Evolutionary conservation across 2,329 filamentous ascomycete genomes (phyloP).

Genomic region (Phialophora expanda): DNA sequence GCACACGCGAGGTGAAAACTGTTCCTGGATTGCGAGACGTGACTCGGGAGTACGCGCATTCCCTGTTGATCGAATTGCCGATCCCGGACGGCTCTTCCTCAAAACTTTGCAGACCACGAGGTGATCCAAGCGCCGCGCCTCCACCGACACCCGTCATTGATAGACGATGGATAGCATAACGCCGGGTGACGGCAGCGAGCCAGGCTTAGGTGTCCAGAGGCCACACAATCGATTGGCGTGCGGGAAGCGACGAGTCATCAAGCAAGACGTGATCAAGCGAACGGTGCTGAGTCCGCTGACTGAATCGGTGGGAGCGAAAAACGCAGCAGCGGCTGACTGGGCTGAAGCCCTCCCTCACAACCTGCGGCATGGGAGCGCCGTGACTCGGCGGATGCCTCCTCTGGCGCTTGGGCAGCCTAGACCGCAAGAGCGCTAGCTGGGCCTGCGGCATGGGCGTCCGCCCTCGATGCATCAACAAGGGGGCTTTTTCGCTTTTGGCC

Average conservation of each 20-base stretch:
- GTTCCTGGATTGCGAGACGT: constrained; percentile 1
- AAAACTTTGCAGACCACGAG: constrained; percentile 21
- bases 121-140: constrained; percentile 15
- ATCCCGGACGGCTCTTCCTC: constrained; percentile 7
- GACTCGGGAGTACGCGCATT: not conserved
- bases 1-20: not conserved
- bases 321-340: constrained; percentile 21
- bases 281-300: constrained; percentile 8
- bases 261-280: not conserved
- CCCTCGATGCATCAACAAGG: not conserved
- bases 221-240: constrained; percentile 3
- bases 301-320: constrained; percentile 13
- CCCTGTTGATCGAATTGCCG: constrained; percentile 16
- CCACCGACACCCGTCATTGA: constrained; percentile 18
- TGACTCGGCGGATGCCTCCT: constrained; percentile 15
- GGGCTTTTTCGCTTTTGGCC: not conserved
- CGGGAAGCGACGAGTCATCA: not conserved
- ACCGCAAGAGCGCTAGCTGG: not conserved
- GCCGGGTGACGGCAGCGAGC: not conserved
- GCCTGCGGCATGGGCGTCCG: not conserved
- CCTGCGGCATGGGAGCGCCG: constrained; percentile 8
- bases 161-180: constrained; percentile 7
- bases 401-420: constrained; percentile 6
- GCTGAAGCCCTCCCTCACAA: not conserved
- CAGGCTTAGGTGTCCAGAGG: not conserved